A percentile compares a stretch with the other conserved stretches of the same genome.
phyloP scores from a whole-genome alignment of 495 filamentous ascomycete genomes.

The Penicillium ochrochloron region DNA sequence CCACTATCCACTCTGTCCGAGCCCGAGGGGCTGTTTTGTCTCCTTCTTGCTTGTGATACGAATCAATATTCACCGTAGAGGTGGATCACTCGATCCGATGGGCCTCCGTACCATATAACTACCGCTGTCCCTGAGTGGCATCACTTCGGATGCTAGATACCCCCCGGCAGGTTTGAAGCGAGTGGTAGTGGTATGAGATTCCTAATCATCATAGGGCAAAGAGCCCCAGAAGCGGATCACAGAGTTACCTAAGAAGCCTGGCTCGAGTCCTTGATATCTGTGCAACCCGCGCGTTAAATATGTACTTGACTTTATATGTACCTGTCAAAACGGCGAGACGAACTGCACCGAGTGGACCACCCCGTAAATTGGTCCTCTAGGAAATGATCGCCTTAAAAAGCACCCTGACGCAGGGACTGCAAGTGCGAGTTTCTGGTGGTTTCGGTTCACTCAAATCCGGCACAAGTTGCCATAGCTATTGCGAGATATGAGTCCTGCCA shows the following conservation, averaged over 20 bases:
- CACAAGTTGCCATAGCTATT: background rate
- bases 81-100: conserved; percentile 14
- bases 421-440: background rate
- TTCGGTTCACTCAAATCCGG: background rate
- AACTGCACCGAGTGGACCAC: conserved; percentile 14
- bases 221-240: no score
- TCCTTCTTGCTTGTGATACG: background rate
- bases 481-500: background rate
- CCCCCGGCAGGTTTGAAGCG: background rate
- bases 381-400: conserved; percentile 14
- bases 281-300: background rate
- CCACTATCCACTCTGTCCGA: background rate
- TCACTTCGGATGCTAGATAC: conserved; percentile 9
- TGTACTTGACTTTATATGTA: background rate
- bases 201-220: background rate
- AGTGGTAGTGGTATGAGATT: background rate
- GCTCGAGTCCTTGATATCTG: background rate
- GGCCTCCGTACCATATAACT: conserved; percentile 8
- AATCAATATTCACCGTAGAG: background rate
- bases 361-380: conserved; percentile 10
- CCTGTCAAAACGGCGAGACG: conserved; percentile 1
- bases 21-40: background rate
- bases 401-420: background rate
- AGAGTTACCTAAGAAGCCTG: no score
- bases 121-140: conserved; percentile 8